These are phyloP conservation scores for Aquilaria sinensis DNA, from an alignment of 345 rosid genomes.

Conservation along the genomic window DNA sequence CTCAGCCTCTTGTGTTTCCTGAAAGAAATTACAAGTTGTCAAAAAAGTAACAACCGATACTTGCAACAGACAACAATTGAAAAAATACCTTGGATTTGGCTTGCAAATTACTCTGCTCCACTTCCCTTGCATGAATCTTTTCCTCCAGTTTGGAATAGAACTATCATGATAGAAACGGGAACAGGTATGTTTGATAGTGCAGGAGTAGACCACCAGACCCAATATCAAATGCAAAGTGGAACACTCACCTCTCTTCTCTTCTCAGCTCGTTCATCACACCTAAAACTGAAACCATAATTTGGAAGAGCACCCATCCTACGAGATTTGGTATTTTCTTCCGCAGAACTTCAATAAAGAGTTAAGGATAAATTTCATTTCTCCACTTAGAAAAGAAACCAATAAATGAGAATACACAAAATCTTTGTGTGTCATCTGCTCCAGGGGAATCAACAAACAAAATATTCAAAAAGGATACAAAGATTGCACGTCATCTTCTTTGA, in stretches of 20 bases:
- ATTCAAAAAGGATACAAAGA: slow-evolving; percentile 62
- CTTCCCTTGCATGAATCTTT: slow-evolving; percentile 93
- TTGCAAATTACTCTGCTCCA: slow-evolving; percentile 67
- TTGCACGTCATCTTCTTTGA: slow-evolving; percentile 54
- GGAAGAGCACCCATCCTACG: slow-evolving; percentile 73
- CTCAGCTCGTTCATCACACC: slow-evolving; percentile 96
- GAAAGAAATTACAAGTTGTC: slow-evolving; percentile 11
- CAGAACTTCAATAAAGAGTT: slow-evolving; percentile 49
- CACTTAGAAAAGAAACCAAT: slow-evolving; percentile 1
- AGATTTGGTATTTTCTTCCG: slow-evolving; percentile 58
- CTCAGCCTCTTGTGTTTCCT: slow-evolving; percentile 99
- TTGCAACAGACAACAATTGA: slow-evolving; percentile 4
- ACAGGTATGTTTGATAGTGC: slow-evolving; percentile 2
- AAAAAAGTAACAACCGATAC: slow-evolving; percentile 3
- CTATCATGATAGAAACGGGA: slow-evolving; percentile 32
- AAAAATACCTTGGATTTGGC: slow-evolving; percentile 85
- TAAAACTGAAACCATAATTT: slow-evolving; percentile 94
- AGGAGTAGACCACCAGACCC: slow-evolving; percentile 3
- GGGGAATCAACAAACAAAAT: slow-evolving; percentile 7
- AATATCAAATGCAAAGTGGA: slow-evolving; percentile 4
- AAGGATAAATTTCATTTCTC: slow-evolving; percentile 22
- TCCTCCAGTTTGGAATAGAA: slow-evolving; percentile 95
- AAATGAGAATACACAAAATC: slow-evolving; percentile 10
- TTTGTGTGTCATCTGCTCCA: slow-evolving; percentile 4
- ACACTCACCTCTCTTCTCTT: slow-evolving; percentile 88